Conservation (phyloP, 495 filamentous ascomycete genomes). For the Neurospora sp. region DNA sequence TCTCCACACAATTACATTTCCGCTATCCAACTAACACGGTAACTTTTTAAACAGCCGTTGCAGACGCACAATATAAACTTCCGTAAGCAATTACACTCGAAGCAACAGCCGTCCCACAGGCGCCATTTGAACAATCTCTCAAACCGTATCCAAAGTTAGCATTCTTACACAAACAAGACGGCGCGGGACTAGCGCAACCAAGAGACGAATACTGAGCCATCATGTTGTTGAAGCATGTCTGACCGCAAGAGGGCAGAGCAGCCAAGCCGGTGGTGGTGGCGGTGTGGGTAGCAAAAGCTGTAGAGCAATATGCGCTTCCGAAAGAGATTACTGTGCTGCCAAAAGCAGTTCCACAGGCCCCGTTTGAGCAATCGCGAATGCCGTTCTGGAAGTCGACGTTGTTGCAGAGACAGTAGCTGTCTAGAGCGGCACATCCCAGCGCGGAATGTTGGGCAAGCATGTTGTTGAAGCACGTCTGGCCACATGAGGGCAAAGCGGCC, state of each 20-base stretch:
- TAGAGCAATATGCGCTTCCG: neutral
- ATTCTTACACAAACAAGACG: neutral
- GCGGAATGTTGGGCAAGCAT: too few relatives aligned
- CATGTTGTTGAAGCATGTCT: neutral
- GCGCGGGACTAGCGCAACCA: neutral
- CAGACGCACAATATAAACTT: too few relatives aligned
- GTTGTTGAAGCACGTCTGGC: neutral
- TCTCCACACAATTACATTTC: neutral
- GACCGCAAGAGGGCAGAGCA: neutral
- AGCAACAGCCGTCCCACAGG: too few relatives aligned
- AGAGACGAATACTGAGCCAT: neutral
- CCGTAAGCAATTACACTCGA: too few relatives aligned
- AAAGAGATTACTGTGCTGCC: neutral
- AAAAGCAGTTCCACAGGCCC: too few relatives aligned
- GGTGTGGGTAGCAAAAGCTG: neutral
- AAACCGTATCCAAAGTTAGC: neutral
- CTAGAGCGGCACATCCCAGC: too few relatives aligned
- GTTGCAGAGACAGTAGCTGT: too few relatives aligned
- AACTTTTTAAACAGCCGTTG: neutral
- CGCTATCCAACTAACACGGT: neutral
- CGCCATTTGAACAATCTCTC: neutral
- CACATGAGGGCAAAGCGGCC: neutral
- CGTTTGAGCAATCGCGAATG: too few relatives aligned
- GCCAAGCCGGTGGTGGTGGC: neutral
- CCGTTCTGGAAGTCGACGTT: too few relatives aligned